Evolutionary conservation across 2,329 filamentous ascomycete genomes (phyloP).

Genomic region (Epichloe sp.): DNA sequence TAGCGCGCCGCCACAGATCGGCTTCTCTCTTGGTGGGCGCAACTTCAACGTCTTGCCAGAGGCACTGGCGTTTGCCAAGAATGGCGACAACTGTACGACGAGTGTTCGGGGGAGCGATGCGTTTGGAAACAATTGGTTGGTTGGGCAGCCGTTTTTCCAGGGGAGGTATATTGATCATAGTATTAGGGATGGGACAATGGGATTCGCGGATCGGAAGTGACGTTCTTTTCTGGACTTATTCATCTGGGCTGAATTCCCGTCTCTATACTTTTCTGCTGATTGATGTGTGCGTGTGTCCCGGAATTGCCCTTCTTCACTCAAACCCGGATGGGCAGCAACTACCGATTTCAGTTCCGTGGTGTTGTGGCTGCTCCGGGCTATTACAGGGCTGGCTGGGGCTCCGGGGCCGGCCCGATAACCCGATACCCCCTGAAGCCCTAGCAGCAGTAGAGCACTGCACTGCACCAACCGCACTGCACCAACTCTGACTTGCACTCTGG

Average conservation of each 20-base stretch:
- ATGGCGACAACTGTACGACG: conserved; percentile 10
- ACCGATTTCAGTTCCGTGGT: no score
- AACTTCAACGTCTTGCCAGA: conserved; percentile 9
- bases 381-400: no score
- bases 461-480: no score
- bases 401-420: no score
- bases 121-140: conserved; percentile 9
- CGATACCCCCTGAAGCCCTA: no score
- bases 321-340: no score
- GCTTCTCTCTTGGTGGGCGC: conserved; percentile 6
- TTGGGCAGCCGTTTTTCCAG: conserved; percentile 13
- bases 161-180: conserved; percentile 12
- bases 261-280: no score
- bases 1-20: conserved; percentile 7
- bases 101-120: conserved; percentile 7
- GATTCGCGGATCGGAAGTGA: conserved; percentile 7
- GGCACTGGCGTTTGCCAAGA: conserved; percentile 7
- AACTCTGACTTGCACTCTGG: background rate
- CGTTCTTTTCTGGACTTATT: background rate
- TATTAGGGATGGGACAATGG: conserved; percentile 6
- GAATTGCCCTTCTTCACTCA: no score
- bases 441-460: no score
- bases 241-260: no score
- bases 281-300: no score
- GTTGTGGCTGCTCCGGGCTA: no score